Conservation (phyloP, 2,329 filamentous ascomycete genomes). For the Colletotrichum sp. region DNA sequence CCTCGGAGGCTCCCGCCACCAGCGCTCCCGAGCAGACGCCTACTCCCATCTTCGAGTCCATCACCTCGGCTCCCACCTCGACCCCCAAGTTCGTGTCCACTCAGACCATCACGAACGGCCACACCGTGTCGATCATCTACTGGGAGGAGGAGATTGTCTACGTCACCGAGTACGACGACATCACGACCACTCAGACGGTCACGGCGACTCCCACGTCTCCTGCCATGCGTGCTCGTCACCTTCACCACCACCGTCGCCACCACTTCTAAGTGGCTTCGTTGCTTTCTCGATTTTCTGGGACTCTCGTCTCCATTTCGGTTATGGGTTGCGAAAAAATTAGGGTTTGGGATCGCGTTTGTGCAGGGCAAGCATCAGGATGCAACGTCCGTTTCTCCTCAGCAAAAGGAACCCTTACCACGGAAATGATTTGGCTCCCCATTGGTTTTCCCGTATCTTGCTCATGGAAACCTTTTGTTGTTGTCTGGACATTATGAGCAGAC, state of each 20-base stretch:
- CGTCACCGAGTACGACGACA: constrained; percentile 50
- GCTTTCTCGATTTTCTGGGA: neutral
- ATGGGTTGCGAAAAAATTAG: neutral
- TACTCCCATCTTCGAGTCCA: constrained; percentile 33
- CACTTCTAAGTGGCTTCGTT: constrained; percentile 8
- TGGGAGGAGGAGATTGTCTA: constrained; percentile 62
- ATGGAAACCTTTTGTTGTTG: constrained; percentile 12
- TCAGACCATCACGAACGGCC: constrained; percentile 55
- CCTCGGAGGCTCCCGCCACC: neutral
- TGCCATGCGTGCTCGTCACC: constrained; percentile 29
- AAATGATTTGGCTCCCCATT: constrained; percentile 18
- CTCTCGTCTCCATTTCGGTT: neutral
- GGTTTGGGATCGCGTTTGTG: neutral
- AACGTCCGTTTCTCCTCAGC: neutral
- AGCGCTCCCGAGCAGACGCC: constrained; percentile 28
- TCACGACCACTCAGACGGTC: constrained; percentile 45
- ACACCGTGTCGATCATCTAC: constrained; percentile 59
- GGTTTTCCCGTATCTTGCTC: constrained; percentile 17
- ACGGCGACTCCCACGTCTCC: constrained; percentile 32
- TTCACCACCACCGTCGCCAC: constrained; percentile 45
- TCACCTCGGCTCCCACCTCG: neutral
- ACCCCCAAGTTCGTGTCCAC: constrained; percentile 47
- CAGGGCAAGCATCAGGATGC: constrained; percentile 15
- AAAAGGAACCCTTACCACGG: neutral
- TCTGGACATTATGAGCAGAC: constrained; percentile 18